Evolutionary conservation across 176 grass and related monocot genomes (phyloP), one percentile per base, ranked within the genome.

Genomic region (Areca catechu): DNA sequence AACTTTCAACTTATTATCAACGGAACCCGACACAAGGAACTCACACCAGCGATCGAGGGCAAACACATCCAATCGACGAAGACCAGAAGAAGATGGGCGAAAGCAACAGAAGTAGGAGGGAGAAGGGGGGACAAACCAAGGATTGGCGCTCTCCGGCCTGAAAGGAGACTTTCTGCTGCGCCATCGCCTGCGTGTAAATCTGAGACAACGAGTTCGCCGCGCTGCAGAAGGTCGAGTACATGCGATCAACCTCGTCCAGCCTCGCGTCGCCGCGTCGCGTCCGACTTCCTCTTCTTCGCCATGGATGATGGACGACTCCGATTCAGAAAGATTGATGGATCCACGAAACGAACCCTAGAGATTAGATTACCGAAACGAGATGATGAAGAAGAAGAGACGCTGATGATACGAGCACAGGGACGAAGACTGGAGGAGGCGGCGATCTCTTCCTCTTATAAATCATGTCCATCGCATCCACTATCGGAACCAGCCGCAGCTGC

Each of bases 191-290:
- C 67, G 80, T 65, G 76, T 89, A 89, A 20, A 89, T 34, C 63
- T 80, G 85, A 19, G 85, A 89, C 30, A 89, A 65, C 65, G 80
- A 69, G 76, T 89, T 89, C 21, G 85, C 80, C 56, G 85, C 52
- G 37, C 76, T 68, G 27, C 85, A 62, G 69, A 89, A 83, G 47
- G 60, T 57, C 7, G 69, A 61, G 80, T 80, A 77, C 80, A 83
- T 61, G 73, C 75, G 76, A 77, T 76, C 76, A 79, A 9, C 68
- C 47, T 70, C 67, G 15, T 70, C 67, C 7, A 58, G 55, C n/a
- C n/a, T n/a, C n/a, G n/a, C n/a, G n/a, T n/a, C n/a, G n/a, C 53
- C 59, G 54, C 56, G 17, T 29, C 1, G 59, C 80, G 24, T 80
- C 73, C 72, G 76, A 57, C 5, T 19, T 60, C 65, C 53, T 62